Conservation (phyloP, 148 eudicot species). For the Tetragonia tetragonoides region DNA sequence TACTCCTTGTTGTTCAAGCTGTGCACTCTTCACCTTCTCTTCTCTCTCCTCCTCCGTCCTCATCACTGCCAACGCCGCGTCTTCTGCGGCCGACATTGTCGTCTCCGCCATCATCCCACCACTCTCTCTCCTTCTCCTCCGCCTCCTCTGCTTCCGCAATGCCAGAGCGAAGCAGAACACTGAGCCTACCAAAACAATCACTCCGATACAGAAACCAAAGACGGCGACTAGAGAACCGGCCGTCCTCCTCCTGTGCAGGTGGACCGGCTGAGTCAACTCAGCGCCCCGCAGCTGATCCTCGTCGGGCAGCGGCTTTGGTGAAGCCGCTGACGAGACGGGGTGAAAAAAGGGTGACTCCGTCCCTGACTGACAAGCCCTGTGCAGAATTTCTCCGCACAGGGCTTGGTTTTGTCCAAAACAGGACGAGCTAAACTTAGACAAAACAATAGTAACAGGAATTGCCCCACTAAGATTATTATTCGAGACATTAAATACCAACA, state of each 20-base stretch:
- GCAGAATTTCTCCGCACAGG: slow-evolving; percentile 48
- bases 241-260: slow-evolving; percentile 8
- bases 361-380: slow-evolving; percentile 31
- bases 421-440: slow-evolving; percentile 27
- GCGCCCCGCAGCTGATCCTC: slow-evolving; percentile 25
- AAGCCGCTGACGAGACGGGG: slow-evolving; percentile 10
- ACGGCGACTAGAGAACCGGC: slow-evolving; percentile 24
- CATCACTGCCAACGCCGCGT: slow-evolving; percentile 45
- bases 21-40: slow-evolving; percentile 54
- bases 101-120: background rate
- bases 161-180: slow-evolving; percentile 31
- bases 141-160: slow-evolving; percentile 29
- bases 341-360: slow-evolving; percentile 30
- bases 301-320: background rate
- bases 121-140: background rate
- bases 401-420: slow-evolving; percentile 32
- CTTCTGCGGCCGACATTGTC: slow-evolving; percentile 25
- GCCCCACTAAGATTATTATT: slow-evolving; percentile 44
- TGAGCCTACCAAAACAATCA: slow-evolving; percentile 26
- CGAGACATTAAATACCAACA: slow-evolving; percentile 47
- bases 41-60: slow-evolving; percentile 54
- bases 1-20: slow-evolving; percentile 16
- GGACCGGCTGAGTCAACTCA: slow-evolving; percentile 9
- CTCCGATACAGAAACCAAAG: slow-evolving; percentile 31
- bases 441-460: slow-evolving; percentile 36